Evolutionary conservation across 257 asterid genomes (phyloP).

Genomic region (Primulina eburnea): DNA sequence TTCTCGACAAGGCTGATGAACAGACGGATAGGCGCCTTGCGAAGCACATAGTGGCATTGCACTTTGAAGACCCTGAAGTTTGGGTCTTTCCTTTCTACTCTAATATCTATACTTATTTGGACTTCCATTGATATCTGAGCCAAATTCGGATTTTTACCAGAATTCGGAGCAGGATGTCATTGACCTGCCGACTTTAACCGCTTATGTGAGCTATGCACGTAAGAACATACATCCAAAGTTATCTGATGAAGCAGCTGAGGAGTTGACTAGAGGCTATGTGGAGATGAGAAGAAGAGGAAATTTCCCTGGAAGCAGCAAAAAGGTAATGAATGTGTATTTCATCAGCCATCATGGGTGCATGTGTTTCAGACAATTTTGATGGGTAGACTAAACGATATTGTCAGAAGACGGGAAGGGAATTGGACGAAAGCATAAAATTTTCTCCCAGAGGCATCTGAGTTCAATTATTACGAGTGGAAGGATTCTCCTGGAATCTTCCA

Average conservation of each 20-base stretch:
- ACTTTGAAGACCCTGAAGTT: slow-evolving; percentile 87
- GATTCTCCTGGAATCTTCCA: neutral
- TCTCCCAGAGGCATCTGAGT: neutral
- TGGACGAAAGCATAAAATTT: neutral
- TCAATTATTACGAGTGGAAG: neutral
- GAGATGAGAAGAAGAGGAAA: slow-evolving; percentile 96
- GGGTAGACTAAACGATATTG: neutral
- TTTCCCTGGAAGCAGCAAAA: slow-evolving; percentile 98
- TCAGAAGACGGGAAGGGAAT: neutral
- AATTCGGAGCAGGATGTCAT: slow-evolving; percentile 53
- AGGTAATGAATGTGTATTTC: slow-evolving; percentile 43
- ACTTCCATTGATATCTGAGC: slow-evolving; percentile 20
- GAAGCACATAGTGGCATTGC: slow-evolving; percentile 93
- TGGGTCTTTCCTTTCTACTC: slow-evolving; percentile 20
- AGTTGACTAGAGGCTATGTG: slow-evolving; percentile 92
- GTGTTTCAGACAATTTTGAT: neutral
- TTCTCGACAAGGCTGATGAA: slow-evolving; percentile 98
- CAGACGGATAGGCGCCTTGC: slow-evolving; percentile 93
- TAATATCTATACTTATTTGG: slow-evolving; percentile 1
- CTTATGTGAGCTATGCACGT: slow-evolving; percentile 91
- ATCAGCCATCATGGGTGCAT: neutral
- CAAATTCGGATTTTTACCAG: slow-evolving; percentile 37
- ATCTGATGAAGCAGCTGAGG: slow-evolving; percentile 97
- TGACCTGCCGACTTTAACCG: slow-evolving; percentile 80
- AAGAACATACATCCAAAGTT: slow-evolving; percentile 80